Evolutionary conservation across 768 basidiomycete genomes (phyloP).

Genomic region (Termitomyces titanicus): DNA sequence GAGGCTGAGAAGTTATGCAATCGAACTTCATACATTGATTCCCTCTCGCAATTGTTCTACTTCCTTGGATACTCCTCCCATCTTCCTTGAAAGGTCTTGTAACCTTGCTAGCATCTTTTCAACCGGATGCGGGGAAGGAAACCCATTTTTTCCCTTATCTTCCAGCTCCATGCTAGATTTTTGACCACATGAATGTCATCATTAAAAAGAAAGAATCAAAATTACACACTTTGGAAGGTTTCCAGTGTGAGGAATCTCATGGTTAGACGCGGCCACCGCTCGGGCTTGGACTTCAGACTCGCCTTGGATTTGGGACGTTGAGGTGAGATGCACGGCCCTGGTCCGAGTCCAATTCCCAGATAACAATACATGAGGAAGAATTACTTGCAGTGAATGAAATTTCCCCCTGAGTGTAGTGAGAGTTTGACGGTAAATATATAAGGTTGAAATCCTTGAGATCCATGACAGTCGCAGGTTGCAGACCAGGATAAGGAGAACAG

Average conservation of each 20-base stretch:
- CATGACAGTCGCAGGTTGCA: background rate
- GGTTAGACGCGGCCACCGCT: background rate
- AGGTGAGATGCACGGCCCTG: background rate
- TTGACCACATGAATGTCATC: background rate
- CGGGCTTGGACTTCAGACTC: background rate
- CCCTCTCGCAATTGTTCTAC: background rate
- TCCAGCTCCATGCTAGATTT: background rate
- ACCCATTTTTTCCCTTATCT: background rate
- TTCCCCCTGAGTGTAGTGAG: background rate
- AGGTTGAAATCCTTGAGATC: background rate
- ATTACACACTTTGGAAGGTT: background rate
- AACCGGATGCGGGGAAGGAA: background rate
- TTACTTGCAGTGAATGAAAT: background rate
- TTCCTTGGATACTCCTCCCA: slow-evolving; percentile 1
- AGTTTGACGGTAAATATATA: background rate
- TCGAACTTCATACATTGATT: background rate
- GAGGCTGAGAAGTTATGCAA: background rate
- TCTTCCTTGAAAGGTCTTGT: background rate
- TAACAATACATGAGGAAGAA: background rate
- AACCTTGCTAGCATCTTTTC: background rate
- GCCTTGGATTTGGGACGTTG: background rate
- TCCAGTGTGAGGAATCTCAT: background rate
- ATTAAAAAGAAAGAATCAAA: background rate
- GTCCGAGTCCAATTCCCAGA: too few relatives aligned
- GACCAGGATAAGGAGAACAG: background rate